These are phyloP conservation scores for Macrophomina tecta DNA, from an alignment of 2,329 filamentous ascomycete genomes.

Conservation along the genomic window DNA sequence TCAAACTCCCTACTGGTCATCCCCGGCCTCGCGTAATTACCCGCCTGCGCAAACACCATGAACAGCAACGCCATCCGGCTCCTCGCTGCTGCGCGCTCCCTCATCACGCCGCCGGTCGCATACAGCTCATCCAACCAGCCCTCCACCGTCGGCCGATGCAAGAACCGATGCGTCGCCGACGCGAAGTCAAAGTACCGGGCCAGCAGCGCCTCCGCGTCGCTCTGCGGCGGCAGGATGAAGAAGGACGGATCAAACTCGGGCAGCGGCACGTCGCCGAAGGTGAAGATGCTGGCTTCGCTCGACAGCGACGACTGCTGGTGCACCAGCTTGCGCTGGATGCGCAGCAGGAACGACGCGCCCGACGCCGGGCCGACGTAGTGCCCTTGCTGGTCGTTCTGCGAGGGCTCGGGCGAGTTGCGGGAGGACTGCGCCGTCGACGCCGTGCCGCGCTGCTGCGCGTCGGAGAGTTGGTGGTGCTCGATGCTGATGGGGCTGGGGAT, in stretches of 20 bases:
- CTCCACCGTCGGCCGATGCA: slow-evolving; percentile 62
- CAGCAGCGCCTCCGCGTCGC: slow-evolving; percentile 52
- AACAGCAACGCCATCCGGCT: slow-evolving; percentile 45
- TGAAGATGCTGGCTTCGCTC: slow-evolving; percentile 52
- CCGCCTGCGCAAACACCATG: slow-evolving; percentile 46
- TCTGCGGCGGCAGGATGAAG: slow-evolving; percentile 46
- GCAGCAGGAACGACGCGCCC: slow-evolving; percentile 56
- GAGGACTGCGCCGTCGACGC: slow-evolving; percentile 35
- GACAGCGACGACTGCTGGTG: slow-evolving; percentile 48
- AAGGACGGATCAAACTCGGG: slow-evolving; percentile 42
- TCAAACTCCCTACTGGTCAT: slow-evolving; percentile 8
- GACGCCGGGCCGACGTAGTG: slow-evolving; percentile 57
- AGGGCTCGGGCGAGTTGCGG: slow-evolving; percentile 53
- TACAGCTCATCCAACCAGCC: slow-evolving; percentile 46
- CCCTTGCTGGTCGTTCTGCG: slow-evolving; percentile 54
- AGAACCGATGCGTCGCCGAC: slow-evolving; percentile 65
- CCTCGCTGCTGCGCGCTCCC: slow-evolving; percentile 30
- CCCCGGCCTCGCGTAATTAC: slow-evolving; percentile 1
- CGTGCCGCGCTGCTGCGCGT: neutral
- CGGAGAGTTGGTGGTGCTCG: slow-evolving; percentile 5
- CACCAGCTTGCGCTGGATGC: slow-evolving; percentile 55
- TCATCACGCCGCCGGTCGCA: slow-evolving; percentile 36
- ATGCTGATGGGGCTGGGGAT: slow-evolving; percentile 23
- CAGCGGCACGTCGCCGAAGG: slow-evolving; percentile 57
- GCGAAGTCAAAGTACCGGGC: slow-evolving; percentile 66